These are phyloP conservation scores for Thalassia testudinum DNA, from an alignment of 116 monocot species.

Conservation along the genomic window DNA sequence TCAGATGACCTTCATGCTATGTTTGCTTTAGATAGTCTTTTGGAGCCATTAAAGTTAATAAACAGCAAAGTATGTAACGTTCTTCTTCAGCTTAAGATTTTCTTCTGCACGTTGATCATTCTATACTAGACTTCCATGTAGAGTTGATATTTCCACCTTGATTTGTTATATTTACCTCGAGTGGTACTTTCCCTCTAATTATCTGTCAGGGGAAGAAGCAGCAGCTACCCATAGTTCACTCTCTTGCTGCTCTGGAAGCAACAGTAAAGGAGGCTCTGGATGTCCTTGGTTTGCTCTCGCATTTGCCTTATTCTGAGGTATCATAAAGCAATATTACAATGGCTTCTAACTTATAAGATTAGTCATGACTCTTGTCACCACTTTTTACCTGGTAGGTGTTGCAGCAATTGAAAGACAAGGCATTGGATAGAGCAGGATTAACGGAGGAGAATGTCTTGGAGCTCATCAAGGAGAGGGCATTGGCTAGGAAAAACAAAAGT, in stretches of 20 bases:
- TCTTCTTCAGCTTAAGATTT: constrained; percentile 1
- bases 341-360: too few relatives aligned
- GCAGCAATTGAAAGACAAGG: constrained; percentile 65
- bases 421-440: constrained; percentile 59
- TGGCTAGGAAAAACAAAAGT: constrained; percentile 76
- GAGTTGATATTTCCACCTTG: too few relatives aligned
- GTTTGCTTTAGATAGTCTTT: constrained; percentile 58
- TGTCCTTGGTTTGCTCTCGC: constrained; percentile 46
- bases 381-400: constrained; percentile 30
- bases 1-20: constrained; percentile 79
- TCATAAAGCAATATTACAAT: too few relatives aligned
- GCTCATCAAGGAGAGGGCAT: constrained; percentile 48
- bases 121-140: too few relatives aligned
- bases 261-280: constrained; percentile 51
- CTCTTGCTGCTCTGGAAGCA: constrained; percentile 50
- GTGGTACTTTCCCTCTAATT: too few relatives aligned
- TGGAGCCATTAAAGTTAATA: constrained; percentile 58
- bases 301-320: constrained; percentile 43
- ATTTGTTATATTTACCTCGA: too few relatives aligned
- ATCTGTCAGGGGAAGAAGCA: constrained; percentile 38
- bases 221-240: constrained; percentile 27
- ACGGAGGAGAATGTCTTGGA: constrained; percentile 47
- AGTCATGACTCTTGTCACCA: too few relatives aligned
- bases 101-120: too few relatives aligned
- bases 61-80: constrained; percentile 71